phyloP scores from a whole-genome alignment of 192 early-diverging fungal species.

The Linnemannia hyalina region DNA sequence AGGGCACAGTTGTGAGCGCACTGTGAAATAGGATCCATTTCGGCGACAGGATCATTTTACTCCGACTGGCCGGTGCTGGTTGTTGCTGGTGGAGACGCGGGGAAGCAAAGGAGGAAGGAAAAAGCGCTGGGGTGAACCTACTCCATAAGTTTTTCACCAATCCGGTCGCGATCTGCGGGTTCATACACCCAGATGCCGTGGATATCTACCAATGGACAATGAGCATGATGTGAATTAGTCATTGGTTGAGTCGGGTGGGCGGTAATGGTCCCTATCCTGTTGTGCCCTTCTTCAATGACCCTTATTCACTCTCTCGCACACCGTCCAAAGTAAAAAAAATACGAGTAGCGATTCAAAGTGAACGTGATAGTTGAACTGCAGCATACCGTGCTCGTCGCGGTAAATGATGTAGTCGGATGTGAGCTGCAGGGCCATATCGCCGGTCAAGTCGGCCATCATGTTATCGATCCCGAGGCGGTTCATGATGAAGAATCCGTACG shows the following conservation, averaged over 20 bases:
- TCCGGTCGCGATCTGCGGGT: constrained; percentile 72
- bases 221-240: not conserved
- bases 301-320: not conserved
- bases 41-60: constrained; percentile 4
- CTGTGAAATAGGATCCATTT: constrained; percentile 2
- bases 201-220: constrained; percentile 52
- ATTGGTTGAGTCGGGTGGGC: not conserved
- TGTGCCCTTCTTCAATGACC: not conserved
- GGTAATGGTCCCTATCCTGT: not conserved
- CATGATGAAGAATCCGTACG: constrained; percentile 88
- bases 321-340: not conserved
- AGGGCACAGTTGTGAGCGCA: constrained; percentile 8
- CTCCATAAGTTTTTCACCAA: constrained; percentile 64
- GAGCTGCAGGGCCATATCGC: constrained; percentile 84
- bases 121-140: constrained; percentile 36
- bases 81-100: not conserved
- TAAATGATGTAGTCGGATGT: constrained; percentile 92
- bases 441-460: constrained; percentile 73
- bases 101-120: not conserved
- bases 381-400: constrained; percentile 70
- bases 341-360: not conserved
- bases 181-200: constrained; percentile 88
- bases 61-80: constrained; percentile 1
- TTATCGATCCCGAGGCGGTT: constrained; percentile 91
- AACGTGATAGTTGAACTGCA: not conserved